phyloP scores from a whole-genome alignment of 176 grass and related monocot species.

The Oryza glumipatula region DNA sequence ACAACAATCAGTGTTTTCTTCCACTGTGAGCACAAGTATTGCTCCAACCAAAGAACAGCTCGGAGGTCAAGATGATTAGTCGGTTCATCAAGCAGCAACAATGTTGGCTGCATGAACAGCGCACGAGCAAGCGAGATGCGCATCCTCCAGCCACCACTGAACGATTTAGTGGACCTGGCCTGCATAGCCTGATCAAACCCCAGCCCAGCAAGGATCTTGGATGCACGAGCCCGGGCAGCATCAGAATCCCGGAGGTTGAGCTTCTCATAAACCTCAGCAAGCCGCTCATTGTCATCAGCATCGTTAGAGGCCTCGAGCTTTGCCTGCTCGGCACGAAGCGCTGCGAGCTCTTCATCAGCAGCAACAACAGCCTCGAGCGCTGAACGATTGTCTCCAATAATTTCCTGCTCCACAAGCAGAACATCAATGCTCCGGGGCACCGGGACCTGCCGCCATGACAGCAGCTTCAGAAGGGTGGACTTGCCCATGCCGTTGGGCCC shows the following conservation, averaged over 20 bases:
- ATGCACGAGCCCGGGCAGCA: constrained; percentile 63
- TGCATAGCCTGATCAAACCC: constrained; percentile 92
- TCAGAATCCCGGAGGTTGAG: constrained; percentile 79
- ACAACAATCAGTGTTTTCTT: constrained; percentile 95
- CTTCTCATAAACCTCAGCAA: constrained; percentile 81
- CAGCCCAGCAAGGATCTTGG: constrained; percentile 85
- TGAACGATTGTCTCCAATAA: constrained; percentile 70
- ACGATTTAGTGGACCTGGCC: constrained; percentile 73
- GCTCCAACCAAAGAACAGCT: constrained; percentile 93
- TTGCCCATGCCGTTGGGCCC: constrained; percentile 97
- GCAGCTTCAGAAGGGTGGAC: constrained; percentile 87
- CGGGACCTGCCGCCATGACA: constrained; percentile 82
- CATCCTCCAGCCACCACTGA: constrained; percentile 99
- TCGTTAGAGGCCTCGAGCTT: constrained; percentile 66
- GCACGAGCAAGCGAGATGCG: constrained; percentile 92
- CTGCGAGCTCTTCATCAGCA: constrained; percentile 81
- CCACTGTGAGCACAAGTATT: constrained; percentile 90
- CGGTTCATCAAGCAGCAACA: constrained; percentile 87
- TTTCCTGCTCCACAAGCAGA: constrained; percentile 92
- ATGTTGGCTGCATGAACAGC: constrained; percentile 95
- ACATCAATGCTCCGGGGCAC: constrained; percentile 91
- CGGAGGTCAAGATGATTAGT: constrained; percentile 96
- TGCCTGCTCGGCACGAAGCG: constrained; percentile 76
- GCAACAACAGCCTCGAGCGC: constrained; percentile 81
- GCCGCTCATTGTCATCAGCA: constrained; percentile 50